A percentile compares a stretch with the other conserved stretches of the same genome.
These are phyloP conservation scores for Sphaerosporella brunnea DNA, from an alignment of 495 filamentous ascomycete genomes.

Conservation along the genomic window DNA sequence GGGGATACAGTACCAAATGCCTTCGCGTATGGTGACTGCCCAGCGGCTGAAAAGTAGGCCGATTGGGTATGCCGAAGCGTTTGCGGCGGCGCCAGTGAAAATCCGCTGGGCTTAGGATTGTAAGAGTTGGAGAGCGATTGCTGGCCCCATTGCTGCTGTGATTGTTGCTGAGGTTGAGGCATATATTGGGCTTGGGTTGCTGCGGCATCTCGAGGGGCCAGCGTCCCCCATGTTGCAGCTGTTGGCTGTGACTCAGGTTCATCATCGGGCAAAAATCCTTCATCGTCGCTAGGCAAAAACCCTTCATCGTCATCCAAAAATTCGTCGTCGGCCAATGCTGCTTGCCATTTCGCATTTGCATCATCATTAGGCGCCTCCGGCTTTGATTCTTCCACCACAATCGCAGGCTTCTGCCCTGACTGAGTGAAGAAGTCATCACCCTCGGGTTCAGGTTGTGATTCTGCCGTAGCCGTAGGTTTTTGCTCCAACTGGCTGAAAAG, in stretches of 20 bases:
- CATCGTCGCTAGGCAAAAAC: conserved; percentile 52
- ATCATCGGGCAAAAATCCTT: conserved; percentile 47
- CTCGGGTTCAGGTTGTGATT: conserved; percentile 17
- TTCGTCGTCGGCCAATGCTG: conserved; percentile 62
- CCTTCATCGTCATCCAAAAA: conserved; percentile 48
- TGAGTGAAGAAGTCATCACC: conserved; percentile 35
- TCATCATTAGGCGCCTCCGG: conserved; percentile 36
- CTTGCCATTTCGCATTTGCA: conserved; percentile 66
- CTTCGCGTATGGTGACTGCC: conserved; percentile 22
- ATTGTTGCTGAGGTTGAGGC: conserved; percentile 22
- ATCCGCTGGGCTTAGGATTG: conserved; percentile 29
- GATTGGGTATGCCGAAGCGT: conserved; percentile 2
- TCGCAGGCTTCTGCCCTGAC: conserved; percentile 23
- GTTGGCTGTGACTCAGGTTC: conserved; percentile 13
- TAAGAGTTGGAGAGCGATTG: conserved; percentile 24
- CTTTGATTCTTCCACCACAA: conserved; percentile 10
- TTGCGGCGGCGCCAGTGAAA: conserved; percentile 25
- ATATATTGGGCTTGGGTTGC: conserved; percentile 24
- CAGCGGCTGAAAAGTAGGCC: conserved; percentile 7
- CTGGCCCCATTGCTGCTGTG: conserved; percentile 14
- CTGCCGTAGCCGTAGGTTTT: neutral
- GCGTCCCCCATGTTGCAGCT: conserved; percentile 12
- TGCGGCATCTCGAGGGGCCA: conserved; percentile 27
- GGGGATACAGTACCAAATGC: no score
- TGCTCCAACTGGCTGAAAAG: no score